Percentiles rank a stretch among this genome's conserved stretches.
These are phyloP conservation scores for Beauveria asiatica DNA, from an alignment of 2,329 filamentous ascomycete species.

Conservation along the genomic window DNA sequence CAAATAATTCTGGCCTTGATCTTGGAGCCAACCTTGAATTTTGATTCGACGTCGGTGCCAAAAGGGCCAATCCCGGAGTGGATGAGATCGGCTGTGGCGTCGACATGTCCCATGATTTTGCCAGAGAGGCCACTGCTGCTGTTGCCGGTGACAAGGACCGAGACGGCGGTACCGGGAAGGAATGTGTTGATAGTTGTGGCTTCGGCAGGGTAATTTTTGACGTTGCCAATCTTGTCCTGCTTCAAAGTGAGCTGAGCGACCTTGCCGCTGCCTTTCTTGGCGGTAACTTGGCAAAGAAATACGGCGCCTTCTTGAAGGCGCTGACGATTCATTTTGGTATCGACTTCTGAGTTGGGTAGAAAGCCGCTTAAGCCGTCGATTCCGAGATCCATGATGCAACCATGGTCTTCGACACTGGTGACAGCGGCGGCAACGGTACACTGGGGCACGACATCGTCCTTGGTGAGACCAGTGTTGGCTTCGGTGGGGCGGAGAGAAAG, in stretches of 20 bases:
- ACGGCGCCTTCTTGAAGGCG: slow-evolving; percentile 75
- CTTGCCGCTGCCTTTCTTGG: slow-evolving; percentile 64
- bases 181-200: slow-evolving; percentile 86
- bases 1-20: slow-evolving; percentile 81
- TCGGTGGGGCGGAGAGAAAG: slow-evolving; percentile 73
- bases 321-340: slow-evolving; percentile 53
- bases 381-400: slow-evolving; percentile 86
- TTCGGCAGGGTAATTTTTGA: slow-evolving; percentile 57
- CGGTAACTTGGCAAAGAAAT: slow-evolving; percentile 72
- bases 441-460: slow-evolving; percentile 66
- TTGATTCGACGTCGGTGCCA: slow-evolving; percentile 61
- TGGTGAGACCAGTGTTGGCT: slow-evolving; percentile 66
- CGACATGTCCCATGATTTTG: slow-evolving; percentile 85
- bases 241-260: slow-evolving; percentile 80
- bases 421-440: slow-evolving; percentile 81
- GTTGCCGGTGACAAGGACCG: slow-evolving; percentile 72
- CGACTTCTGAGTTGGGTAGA: slow-evolving; percentile 74
- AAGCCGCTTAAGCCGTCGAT: slow-evolving; percentile 71
- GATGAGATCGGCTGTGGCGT: slow-evolving; percentile 82
- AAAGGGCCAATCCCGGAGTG: slow-evolving; percentile 73
- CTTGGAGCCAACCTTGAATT: slow-evolving; percentile 77
- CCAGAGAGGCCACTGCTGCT: slow-evolving; percentile 68
- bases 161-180: slow-evolving; percentile 82
- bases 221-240: slow-evolving; percentile 57
- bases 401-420: slow-evolving; percentile 89